These are phyloP conservation scores for Strigomonas culicis DNA, from an alignment of 208 protist genomes.

Conservation along the genomic window DNA sequence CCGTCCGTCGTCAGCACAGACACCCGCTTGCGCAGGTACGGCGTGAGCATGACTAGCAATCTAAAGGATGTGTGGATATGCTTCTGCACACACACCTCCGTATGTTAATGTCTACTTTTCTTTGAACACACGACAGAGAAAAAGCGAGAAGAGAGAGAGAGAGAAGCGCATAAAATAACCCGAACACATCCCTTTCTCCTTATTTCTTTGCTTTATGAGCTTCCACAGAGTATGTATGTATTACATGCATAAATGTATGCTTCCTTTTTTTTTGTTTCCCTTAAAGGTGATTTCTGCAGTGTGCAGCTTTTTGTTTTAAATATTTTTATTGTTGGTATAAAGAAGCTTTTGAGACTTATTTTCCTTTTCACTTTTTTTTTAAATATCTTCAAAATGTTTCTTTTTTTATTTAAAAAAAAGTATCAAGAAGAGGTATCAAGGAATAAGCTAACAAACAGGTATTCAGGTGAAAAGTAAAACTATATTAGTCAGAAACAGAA, in stretches of 20 bases:
- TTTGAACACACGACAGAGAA: no score
- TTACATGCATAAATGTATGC: no score
- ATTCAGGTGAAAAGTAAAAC: no score
- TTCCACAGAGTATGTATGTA: not conserved
- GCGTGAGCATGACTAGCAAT: constrained; percentile 40
- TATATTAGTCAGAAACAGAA: no score
- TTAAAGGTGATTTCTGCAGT: no score
- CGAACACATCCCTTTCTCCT: not conserved
- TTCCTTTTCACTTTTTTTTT: not conserved
- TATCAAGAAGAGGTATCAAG: not conserved
- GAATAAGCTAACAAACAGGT: no score
- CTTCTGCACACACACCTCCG: no score
- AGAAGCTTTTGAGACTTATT: no score
- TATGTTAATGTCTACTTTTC: no score
- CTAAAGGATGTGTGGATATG: no score
- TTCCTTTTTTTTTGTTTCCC: constrained; percentile 1
- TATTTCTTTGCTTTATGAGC: not conserved
- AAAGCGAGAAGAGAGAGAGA: not conserved
- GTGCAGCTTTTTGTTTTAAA: no score
- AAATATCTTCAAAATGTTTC: constrained; percentile 5
- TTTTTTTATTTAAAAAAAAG: not conserved
- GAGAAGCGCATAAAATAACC: not conserved
- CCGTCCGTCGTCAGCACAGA: constrained; percentile 79
- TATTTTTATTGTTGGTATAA: no score
- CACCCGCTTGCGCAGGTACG: constrained; percentile 67